phyloP scores from a whole-genome alignment of 371 early-diverging fungal genomes.

The Rhizomucor miehei region DNA sequence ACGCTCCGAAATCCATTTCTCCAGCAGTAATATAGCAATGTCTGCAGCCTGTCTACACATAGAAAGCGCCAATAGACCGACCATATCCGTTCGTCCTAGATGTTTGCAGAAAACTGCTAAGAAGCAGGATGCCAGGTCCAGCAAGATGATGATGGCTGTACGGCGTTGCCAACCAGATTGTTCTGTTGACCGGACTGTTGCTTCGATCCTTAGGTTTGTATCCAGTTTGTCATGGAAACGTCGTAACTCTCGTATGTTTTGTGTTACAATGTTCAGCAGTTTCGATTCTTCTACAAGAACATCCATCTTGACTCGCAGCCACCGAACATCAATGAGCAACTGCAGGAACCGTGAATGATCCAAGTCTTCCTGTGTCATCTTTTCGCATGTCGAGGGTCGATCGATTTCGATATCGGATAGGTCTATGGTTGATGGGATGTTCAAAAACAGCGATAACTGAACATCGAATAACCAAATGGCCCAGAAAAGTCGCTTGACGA shows the following conservation, averaged over 20 bases:
- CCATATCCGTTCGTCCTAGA: conserved; percentile 2
- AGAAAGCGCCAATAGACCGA: conserved; percentile 9
- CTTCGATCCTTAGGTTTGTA: conserved; percentile 11
- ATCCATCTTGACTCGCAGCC: conserved; percentile 16
- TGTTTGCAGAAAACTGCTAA: conserved; percentile 12
- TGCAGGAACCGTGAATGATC: conserved; percentile 14
- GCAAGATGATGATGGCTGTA: conserved; percentile 6
- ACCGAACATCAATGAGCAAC: conserved; percentile 16
- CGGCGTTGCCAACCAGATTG: conserved; percentile 10
- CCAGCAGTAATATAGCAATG: conserved; percentile 15
- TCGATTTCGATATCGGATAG: conserved; percentile 12
- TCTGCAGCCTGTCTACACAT: conserved; percentile 24
- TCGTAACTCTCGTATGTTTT: conserved; percentile 18
- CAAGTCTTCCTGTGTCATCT: conserved; percentile 14
- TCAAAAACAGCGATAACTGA: conserved; percentile 16
- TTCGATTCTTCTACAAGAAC: conserved; percentile 8
- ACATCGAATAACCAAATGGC: conserved; percentile 19
- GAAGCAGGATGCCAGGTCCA: conserved; percentile 17
- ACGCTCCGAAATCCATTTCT: conserved; percentile 13
- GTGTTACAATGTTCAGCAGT: conserved; percentile 12
- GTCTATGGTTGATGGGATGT: conserved; percentile 13
- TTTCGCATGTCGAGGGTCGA: conserved; percentile 9
- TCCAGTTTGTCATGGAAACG: conserved; percentile 17
- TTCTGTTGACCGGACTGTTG: background rate
- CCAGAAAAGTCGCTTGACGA: conserved; percentile 20